Evolutionary conservation across 306 rosid genomes (phyloP).

Genomic region (Ochetophila trinervis): DNA sequence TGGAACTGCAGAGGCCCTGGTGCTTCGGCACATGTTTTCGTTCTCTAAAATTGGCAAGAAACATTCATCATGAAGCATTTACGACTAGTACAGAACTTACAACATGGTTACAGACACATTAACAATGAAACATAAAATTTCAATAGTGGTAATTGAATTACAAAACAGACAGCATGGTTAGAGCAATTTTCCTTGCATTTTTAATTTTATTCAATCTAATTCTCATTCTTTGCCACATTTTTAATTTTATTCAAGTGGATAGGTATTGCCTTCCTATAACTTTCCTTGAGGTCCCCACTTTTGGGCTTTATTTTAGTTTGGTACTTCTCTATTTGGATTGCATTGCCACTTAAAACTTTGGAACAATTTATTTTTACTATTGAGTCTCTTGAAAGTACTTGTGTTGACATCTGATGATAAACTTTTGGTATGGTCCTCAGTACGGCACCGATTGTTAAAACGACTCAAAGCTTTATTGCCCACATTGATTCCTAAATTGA

Average conservation of each 20-base stretch:
- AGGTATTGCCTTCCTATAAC: no score
- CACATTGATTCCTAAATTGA: no score
- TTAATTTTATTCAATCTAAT: background rate
- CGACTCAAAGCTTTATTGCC: no score
- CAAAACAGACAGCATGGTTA: no score
- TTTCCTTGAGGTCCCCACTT: background rate
- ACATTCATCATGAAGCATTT: slow-evolving; percentile 20
- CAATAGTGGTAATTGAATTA: background rate
- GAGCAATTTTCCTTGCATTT: no score
- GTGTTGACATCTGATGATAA: background rate
- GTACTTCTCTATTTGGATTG: background rate
- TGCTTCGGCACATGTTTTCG: slow-evolving; percentile 80
- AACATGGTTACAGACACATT: background rate
- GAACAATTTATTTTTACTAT: background rate
- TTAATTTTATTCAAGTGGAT: no score
- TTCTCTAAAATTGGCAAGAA: slow-evolving; percentile 48
- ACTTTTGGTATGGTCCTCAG: background rate
- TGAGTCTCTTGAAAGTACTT: background rate
- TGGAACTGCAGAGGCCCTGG: slow-evolving; percentile 79
- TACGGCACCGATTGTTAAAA: background rate
- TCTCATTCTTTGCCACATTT: no score
- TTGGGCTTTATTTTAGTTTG: background rate
- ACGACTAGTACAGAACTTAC: background rate
- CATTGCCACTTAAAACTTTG: background rate
- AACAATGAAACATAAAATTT: background rate